Evolutionary conservation across 208 protist genomes (phyloP).

Genomic region (Leishmania gerbilli): DNA sequence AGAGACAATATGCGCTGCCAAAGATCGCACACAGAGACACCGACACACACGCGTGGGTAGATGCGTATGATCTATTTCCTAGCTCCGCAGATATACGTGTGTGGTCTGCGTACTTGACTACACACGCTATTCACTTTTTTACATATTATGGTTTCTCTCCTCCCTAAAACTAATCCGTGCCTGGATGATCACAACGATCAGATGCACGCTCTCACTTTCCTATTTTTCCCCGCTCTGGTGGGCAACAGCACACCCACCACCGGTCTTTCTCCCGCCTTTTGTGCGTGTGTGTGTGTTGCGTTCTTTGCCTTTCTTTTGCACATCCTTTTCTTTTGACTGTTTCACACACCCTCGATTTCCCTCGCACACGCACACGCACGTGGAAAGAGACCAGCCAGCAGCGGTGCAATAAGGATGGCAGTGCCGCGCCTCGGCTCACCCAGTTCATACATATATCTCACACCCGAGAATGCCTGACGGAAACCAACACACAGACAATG

Average conservation of each 20-base stretch:
- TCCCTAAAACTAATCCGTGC: not conserved
- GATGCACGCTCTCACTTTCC: not conserved
- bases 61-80: not conserved
- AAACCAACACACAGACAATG: not conserved
- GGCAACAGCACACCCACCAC: not conserved
- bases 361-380: not conserved
- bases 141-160: not conserved
- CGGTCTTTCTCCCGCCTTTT: not conserved
- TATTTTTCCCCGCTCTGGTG: not conserved
- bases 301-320: not conserved
- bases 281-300: not conserved
- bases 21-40: not conserved
- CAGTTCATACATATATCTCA: not conserved
- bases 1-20: not conserved
- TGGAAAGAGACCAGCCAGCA: not conserved
- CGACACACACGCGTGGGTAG: not conserved
- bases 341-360: not conserved
- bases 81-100: not conserved
- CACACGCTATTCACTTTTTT: not conserved
- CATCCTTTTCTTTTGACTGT: not conserved
- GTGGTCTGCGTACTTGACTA: not conserved
- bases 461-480: not conserved
- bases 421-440: not conserved
- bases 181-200: not conserved
- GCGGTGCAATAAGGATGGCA: not conserved